These are phyloP conservation scores for Camelina hispida DNA, from an alignment of 345 rosid species.

Conservation along the genomic window DNA sequence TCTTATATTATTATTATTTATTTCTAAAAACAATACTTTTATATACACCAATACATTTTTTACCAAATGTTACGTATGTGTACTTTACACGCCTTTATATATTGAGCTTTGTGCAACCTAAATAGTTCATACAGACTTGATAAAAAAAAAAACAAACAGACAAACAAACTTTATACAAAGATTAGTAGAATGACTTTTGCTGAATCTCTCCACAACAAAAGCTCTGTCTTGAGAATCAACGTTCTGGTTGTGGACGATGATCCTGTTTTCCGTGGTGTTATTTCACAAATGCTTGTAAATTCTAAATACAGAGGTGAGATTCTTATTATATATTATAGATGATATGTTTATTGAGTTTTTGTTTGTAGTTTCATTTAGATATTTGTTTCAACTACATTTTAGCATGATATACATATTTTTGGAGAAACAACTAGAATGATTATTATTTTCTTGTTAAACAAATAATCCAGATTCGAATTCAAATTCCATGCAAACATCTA, in stretches of 20 bases:
- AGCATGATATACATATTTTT: neutral
- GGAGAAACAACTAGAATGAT: neutral
- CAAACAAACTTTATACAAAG: constrained; percentile 16
- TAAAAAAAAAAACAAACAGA: neutral
- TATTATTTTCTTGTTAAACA: too few relatives aligned
- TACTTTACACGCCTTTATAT: constrained; percentile 37
- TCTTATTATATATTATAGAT: neutral
- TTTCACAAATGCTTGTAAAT: constrained; percentile 55
- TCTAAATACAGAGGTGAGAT: constrained; percentile 56
- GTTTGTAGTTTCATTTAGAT: neutral
- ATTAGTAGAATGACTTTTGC: constrained; percentile 32
- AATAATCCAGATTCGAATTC: neutral
- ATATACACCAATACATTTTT: constrained; percentile 28
- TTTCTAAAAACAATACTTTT: constrained; percentile 30
- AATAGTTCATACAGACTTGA: constrained; percentile 14
- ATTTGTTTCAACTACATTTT: neutral
- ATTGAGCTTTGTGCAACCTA: constrained; percentile 24
- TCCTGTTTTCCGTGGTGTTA: constrained; percentile 51
- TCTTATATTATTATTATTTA: constrained; percentile 30
- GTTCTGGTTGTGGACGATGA: constrained; percentile 77
- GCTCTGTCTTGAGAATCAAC: constrained; percentile 39
- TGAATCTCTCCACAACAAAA: constrained; percentile 36
- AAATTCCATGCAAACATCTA: constrained; percentile 3
- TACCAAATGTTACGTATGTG: constrained; percentile 35
- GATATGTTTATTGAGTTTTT: neutral